Evolutionary conservation across 768 basidiomycete genomes (phyloP).

Genomic region (Sporobolomyces phaffii): DNA sequence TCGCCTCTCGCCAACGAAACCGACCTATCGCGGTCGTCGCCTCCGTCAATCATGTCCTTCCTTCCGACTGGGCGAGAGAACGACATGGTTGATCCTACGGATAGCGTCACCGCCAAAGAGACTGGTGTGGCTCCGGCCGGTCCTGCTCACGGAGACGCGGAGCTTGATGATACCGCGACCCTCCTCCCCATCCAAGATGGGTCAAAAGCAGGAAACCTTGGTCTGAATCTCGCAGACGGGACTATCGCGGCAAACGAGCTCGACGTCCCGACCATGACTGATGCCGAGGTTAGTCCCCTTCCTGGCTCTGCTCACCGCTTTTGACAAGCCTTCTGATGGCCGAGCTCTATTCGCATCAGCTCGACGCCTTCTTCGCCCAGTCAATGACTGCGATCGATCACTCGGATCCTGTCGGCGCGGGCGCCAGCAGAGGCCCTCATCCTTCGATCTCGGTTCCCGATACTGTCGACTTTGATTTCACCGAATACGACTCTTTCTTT

Average conservation of each 20-base stretch:
- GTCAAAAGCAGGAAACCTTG: too few species aligned
- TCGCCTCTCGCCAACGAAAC: conserved; percentile 5
- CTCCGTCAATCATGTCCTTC: neutral
- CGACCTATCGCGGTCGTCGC: neutral
- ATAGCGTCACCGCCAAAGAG: too few species aligned
- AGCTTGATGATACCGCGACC: neutral
- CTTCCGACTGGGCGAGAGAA: too few species aligned
- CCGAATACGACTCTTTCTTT: conserved; percentile 11
- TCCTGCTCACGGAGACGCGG: too few species aligned
- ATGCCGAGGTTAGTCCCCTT: conserved; percentile 9
- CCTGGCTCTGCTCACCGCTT: too few species aligned
- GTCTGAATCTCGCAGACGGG: neutral
- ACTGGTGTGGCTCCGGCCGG: too few species aligned
- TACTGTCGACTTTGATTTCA: conserved; percentile 8
- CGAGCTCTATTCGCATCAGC: neutral
- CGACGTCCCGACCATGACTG: conserved; percentile 12
- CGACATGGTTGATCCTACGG: too few species aligned
- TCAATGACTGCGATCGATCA: neutral
- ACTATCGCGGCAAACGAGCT: neutral
- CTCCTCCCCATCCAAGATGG: too few species aligned
- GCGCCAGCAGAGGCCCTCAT: neutral
- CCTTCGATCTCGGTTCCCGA: neutral
- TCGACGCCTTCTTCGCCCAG: conserved; percentile 6
- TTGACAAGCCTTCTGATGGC: neutral
- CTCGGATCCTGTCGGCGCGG: neutral